phyloP scores from a whole-genome alignment of 495 filamentous ascomycete species.

The Penicillium arizonense region DNA sequence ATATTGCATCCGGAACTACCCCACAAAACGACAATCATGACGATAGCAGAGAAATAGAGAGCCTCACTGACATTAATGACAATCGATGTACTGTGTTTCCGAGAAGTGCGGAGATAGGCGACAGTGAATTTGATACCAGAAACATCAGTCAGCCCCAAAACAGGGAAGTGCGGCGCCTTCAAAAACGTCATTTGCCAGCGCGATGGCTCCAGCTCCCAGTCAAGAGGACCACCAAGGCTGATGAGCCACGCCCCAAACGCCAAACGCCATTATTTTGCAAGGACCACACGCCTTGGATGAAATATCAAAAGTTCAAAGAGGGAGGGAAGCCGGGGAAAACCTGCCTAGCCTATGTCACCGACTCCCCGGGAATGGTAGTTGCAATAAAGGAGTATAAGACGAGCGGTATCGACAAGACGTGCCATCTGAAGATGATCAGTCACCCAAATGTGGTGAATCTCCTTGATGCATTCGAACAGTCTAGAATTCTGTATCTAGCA shows the following conservation, averaged over 20 bases:
- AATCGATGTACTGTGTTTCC: background rate
- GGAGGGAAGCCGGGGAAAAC: conserved; percentile 1
- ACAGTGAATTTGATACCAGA: background rate
- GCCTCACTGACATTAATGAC: background rate
- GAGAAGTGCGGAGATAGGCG: background rate
- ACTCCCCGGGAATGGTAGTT: background rate
- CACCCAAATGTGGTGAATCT: conserved; percentile 4
- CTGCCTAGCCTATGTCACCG: background rate
- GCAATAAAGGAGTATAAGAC: conserved; percentile 4
- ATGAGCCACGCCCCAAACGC: background rate
- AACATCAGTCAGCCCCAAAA: background rate
- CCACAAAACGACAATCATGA: background rate
- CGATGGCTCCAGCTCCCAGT: background rate
- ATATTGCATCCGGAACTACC: background rate
- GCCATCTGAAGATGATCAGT: background rate
- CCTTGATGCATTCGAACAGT: background rate
- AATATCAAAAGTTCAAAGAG: conserved; percentile 1
- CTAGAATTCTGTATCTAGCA: conserved; percentile 1
- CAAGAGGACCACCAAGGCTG: background rate
- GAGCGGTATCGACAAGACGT: conserved; percentile 3
- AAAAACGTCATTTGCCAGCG: background rate
- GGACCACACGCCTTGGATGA: background rate
- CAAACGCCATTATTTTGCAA: background rate
- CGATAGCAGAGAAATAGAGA: background rate
- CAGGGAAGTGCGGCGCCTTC: too few species aligned